Evolutionary conservation across 352 stramenopile species (phyloP).

Genomic region (Phytophthora fragariaefolia): DNA sequence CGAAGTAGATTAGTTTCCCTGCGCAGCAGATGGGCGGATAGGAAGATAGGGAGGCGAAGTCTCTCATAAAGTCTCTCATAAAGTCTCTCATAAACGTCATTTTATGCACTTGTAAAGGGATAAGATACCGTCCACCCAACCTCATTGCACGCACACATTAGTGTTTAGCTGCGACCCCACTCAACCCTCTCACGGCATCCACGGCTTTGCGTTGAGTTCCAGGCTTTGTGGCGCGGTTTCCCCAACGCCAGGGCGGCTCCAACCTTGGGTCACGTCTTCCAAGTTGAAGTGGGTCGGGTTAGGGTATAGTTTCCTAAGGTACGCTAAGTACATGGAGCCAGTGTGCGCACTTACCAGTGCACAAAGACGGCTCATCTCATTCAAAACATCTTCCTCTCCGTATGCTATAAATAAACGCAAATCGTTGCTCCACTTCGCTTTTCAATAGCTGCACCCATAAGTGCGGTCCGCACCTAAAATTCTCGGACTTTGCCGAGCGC

Average conservation of each 20-base stretch:
- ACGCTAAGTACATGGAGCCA: slow-evolving; percentile 2
- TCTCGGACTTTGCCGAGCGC: slow-evolving; percentile 3
- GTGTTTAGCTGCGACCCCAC: not conserved
- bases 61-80: slow-evolving; percentile 26
- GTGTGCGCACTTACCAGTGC: slow-evolving; percentile 3
- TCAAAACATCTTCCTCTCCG: not conserved
- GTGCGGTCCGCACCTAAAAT: not conserved
- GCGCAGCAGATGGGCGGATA: no score
- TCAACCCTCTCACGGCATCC: not conserved
- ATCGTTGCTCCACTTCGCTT: not conserved
- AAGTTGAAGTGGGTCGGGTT: slow-evolving; percentile 27
- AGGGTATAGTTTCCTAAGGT: slow-evolving; percentile 11
- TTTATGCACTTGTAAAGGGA: not conserved
- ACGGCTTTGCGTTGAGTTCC: not conserved
- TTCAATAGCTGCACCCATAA: not conserved
- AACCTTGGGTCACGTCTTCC: not conserved
- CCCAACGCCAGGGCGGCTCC: not conserved
- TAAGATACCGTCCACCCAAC: no score
- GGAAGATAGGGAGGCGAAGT: slow-evolving; percentile 27
- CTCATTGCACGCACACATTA: no score
- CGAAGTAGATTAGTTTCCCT: no score
- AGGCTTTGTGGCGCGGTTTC: not conserved
- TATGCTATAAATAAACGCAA: slow-evolving; percentile 2
- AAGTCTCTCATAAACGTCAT: slow-evolving; percentile 12
- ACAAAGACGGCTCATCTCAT: not conserved